Conservation (phyloP, 2,329 filamentous ascomycete genomes). For the Cytospora paraplurivora region DNA sequence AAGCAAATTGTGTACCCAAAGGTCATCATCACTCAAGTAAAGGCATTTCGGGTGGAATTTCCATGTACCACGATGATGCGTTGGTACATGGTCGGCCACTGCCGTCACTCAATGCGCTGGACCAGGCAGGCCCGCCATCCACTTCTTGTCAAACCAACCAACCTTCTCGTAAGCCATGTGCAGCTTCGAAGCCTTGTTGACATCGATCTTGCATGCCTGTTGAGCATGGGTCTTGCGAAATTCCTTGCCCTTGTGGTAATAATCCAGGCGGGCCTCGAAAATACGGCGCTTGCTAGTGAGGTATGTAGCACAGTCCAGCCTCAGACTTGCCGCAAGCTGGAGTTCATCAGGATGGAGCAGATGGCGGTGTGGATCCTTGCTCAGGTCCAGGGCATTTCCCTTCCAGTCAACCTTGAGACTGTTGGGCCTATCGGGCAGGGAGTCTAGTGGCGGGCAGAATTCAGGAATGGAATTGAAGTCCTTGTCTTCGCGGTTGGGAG, state of each 20-base stretch:
- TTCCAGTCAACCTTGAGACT: slow-evolving; percentile 87
- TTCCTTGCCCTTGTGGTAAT: slow-evolving; percentile 70
- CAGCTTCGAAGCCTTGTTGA: slow-evolving; percentile 94
- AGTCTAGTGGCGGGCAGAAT: slow-evolving; percentile 68
- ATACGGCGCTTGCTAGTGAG: slow-evolving; percentile 91
- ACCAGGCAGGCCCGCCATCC: slow-evolving; percentile 39
- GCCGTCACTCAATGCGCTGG: not conserved
- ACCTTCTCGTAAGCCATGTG: slow-evolving; percentile 88
- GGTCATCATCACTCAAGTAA: too few species aligned
- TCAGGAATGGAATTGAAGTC: slow-evolving; percentile 74
- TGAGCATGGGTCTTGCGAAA: slow-evolving; percentile 96
- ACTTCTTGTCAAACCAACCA: slow-evolving; percentile 70
- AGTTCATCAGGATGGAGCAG: slow-evolving; percentile 80
- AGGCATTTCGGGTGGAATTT: too few species aligned
- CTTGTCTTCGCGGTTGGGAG: slow-evolving; percentile 77
- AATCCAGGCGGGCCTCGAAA: slow-evolving; percentile 74
- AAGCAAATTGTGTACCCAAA: not conserved
- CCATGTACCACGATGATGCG: too few species aligned
- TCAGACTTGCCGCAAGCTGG: slow-evolving; percentile 72
- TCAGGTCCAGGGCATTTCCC: slow-evolving; percentile 75
- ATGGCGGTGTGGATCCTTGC: slow-evolving; percentile 67
- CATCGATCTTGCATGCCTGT: slow-evolving; percentile 96
- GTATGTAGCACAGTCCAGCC: slow-evolving; percentile 85
- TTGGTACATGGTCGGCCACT: not conserved
- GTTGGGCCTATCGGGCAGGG: slow-evolving; percentile 67